Evolutionary conservation across 768 basidiomycete species (phyloP), one percentile per base, ranked within the genome.

Genomic region (Cubamyces lactineus): DNA sequence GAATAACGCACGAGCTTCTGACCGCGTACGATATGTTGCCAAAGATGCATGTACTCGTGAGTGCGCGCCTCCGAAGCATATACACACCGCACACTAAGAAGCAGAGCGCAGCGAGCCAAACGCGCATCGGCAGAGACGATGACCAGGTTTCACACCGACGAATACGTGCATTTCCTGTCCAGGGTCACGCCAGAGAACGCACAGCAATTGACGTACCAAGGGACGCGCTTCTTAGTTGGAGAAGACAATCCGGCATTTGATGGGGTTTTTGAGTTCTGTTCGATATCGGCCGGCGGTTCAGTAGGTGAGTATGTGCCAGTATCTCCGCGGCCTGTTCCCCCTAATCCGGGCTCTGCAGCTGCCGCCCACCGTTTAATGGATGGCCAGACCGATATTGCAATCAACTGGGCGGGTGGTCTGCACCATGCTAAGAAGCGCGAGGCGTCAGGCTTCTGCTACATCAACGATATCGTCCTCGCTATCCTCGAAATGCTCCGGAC

Each of bases 381-480:
- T 3, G 95, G 95, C 2, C 80, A 89, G 2, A 82, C 94, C 2
- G 89, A 92, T 67, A 85, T 91, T 42, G 88, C 89, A 0, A 92
- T 98, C 64, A 97, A 98, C 76, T 98, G 96, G 97, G 94, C 97
- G 0, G 97, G 97, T 9, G 97, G 97, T 1, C 82, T 99, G 3
- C 97, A 99, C 75, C 97, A 99, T 74, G 97, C 97, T 21, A 99
- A 99, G 79, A 98, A 98, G 74, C 86, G 92, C 57, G 97, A 98
- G 77, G 97, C 96, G 0, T 92, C 91, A 7, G 97, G 97, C 23
- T 99, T 99, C 77, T 99, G 97, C 80, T 99, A 98, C 79, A 88
- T 98, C 76, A 99, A 99, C 74, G 92, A 96, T 75, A 99, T 98
- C 72, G 95, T 97, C 0, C 87, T 98, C 24, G 90, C 87, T 39